phyloP scores from a whole-genome alignment of 2,329 filamentous ascomycete genomes.

The Ophiostoma populinum region DNA sequence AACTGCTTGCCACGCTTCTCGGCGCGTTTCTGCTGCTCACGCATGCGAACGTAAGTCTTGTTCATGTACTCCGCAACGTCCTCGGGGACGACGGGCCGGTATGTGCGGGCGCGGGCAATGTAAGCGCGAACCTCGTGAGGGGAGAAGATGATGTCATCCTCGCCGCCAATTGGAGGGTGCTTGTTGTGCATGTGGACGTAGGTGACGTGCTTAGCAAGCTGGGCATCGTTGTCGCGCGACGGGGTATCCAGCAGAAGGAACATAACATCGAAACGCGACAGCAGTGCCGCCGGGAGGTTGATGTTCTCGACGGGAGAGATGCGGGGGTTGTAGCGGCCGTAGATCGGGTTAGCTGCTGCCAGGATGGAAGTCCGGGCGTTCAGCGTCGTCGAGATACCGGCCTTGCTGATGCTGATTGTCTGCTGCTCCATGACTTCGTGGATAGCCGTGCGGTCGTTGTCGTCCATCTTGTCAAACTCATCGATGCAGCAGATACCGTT shows the following conservation, averaged over 20 bases:
- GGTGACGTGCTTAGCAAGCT: constrained; percentile 87
- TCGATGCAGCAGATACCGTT: constrained; percentile 78
- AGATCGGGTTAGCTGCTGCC: constrained; percentile 89
- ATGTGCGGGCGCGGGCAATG: constrained; percentile 80
- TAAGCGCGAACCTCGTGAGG: constrained; percentile 92
- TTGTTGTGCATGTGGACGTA: constrained; percentile 94
- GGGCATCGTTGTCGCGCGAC: constrained; percentile 73
- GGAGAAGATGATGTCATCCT: constrained; percentile 53
- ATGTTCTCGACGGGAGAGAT: constrained; percentile 98
- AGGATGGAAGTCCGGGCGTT: constrained; percentile 94
- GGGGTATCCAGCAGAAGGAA: constrained; percentile 95
- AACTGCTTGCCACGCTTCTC: constrained; percentile 87
- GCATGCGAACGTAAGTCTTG: constrained; percentile 87
- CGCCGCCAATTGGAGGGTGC: constrained; percentile 55
- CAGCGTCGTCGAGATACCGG: constrained; percentile 55
- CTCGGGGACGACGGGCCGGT: constrained; percentile 70
- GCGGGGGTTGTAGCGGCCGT: constrained; percentile 93
- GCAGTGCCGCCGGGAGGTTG: constrained; percentile 88
- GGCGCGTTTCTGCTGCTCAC: constrained; percentile 78
- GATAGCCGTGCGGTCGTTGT: constrained; percentile 64
- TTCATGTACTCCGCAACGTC: constrained; percentile 90
- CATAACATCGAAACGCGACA: constrained; percentile 92
- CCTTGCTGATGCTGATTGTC: constrained; percentile 71
- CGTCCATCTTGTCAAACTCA: constrained; percentile 83
- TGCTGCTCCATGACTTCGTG: constrained; percentile 85